Percentiles rank a stretch among this genome's conserved stretches.
Evolutionary conservation across 2,329 filamentous ascomycete genomes (phyloP).

Genomic region (Pseudocercospora eumusae): DNA sequence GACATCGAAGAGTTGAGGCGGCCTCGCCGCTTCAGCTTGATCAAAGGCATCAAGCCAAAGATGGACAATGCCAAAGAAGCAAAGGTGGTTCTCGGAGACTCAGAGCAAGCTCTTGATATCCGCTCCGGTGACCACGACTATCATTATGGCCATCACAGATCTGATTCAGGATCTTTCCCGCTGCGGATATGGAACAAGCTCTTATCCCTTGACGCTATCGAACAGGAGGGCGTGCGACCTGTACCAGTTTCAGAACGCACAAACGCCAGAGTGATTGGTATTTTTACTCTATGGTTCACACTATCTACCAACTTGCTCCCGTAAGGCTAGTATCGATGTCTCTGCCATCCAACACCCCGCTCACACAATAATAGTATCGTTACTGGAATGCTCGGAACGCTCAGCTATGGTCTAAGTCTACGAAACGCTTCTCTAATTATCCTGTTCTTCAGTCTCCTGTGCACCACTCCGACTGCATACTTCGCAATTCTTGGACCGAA

Average conservation of each 20-base stretch:
- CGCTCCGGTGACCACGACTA: not conserved
- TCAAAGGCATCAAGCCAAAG: conserved; percentile 9
- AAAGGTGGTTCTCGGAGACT: not conserved
- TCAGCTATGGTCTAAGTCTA: conserved; percentile 57
- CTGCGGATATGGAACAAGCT: conserved; percentile 11
- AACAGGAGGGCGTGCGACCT: conserved; percentile 53
- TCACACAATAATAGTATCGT: conserved; percentile 49
- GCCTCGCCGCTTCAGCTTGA: conserved; percentile 6
- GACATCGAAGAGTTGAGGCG: not conserved
- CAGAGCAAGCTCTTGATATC: not conserved
- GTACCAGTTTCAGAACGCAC: conserved; percentile 58
- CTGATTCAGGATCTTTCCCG: not conserved
- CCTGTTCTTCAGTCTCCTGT: conserved; percentile 63
- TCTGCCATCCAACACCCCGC: not conserved
- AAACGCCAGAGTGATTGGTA: conserved; percentile 55
- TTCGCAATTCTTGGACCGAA: conserved; percentile 61
- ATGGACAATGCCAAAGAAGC: conserved; percentile 1
- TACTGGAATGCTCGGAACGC: conserved; percentile 64
- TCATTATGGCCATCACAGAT: not conserved
- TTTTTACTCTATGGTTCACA: conserved; percentile 64
- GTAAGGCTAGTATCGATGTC: conserved; percentile 44
- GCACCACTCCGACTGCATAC: conserved; percentile 57
- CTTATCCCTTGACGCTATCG: conserved; percentile 15
- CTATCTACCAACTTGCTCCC: conserved; percentile 60
- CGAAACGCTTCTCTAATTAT: conserved; percentile 61